A percentile compares a stretch with the other conserved stretches of the same genome.
phyloP scores from a whole-genome alignment of 2,329 filamentous ascomycete genomes.

The Thermochaetoides dissita region DNA sequence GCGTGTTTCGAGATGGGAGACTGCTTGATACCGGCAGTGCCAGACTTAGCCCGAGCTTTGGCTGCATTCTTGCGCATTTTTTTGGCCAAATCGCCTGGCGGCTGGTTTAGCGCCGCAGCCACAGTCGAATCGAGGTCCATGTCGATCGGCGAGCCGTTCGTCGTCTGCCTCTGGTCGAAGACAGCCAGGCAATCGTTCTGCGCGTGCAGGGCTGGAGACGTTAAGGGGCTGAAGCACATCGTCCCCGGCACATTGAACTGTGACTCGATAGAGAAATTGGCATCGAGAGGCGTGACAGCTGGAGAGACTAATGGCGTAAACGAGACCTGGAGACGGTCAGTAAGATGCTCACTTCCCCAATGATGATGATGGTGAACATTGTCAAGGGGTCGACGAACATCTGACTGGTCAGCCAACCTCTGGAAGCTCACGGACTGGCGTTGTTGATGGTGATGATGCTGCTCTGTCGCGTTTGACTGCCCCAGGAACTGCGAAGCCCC shows the following conservation, averaged over 20 bases:
- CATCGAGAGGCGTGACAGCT: slow-evolving; percentile 68
- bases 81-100: slow-evolving; percentile 35
- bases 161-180: no score
- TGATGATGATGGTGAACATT: no score
- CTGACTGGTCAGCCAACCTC: slow-evolving; percentile 55
- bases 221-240: slow-evolving; percentile 71
- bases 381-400: slow-evolving; percentile 29
- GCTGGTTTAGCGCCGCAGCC: slow-evolving; percentile 19
- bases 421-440: slow-evolving; percentile 52
- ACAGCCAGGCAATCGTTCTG: slow-evolving; percentile 39
- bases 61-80: slow-evolving; percentile 38
- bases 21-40: slow-evolving; percentile 39
- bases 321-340: slow-evolving; percentile 37
- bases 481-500: slow-evolving; percentile 45
- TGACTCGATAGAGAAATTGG: slow-evolving; percentile 47
- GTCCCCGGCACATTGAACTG: slow-evolving; percentile 46
- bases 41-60: slow-evolving; percentile 36
- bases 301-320: slow-evolving; percentile 74
- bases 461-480: slow-evolving; percentile 34
- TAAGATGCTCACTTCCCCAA: no score
- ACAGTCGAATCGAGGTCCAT: slow-evolving; percentile 37
- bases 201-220: slow-evolving; percentile 65
- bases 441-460: slow-evolving; percentile 45
- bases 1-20: slow-evolving; percentile 60
- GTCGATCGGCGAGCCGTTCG: slow-evolving; percentile 36